A percentile compares a stretch with the other conserved stretches of the same genome.
Conservation (phyloP, 2,329 filamentous ascomycete species). For the Diaporthe sp. region DNA sequence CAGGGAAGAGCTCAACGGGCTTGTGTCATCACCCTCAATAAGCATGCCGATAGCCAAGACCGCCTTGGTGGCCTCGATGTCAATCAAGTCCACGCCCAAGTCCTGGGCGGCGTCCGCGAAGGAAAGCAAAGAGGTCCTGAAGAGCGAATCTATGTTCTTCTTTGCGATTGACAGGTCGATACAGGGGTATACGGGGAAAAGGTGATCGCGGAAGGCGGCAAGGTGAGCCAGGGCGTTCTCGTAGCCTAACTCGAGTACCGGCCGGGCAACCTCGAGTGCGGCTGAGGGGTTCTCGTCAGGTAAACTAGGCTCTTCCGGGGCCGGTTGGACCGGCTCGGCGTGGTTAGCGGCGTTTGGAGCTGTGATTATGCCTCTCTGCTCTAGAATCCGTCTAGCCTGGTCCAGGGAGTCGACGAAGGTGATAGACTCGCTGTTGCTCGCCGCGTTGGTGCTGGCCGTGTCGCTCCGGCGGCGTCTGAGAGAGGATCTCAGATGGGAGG, state of each 20-base stretch:
- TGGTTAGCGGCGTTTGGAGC: background rate
- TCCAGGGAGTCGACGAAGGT: conserved; percentile 11
- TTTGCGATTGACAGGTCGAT: background rate
- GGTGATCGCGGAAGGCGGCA: background rate
- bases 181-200: conserved; percentile 7
- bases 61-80: conserved; percentile 11
- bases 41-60: conserved; percentile 9
- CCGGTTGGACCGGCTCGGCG: background rate
- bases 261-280: conserved; percentile 5
- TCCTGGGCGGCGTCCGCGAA: background rate
- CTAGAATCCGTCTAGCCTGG: conserved; percentile 12
- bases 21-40: background rate
- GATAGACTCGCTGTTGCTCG: background rate
- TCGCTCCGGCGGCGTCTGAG: background rate
- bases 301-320: background rate
- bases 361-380: background rate
- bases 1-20: background rate
- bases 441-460: background rate
- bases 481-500: background rate
- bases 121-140: conserved; percentile 6
- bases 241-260: conserved; percentile 2
- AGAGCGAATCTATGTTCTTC: conserved; percentile 7
- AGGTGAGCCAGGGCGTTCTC: conserved; percentile 5
- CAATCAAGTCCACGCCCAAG: background rate
- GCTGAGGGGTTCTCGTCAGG: background rate